These are phyloP conservation scores for Kwoniella sp. DNA, from an alignment of 768 basidiomycete species.

Conservation along the genomic window DNA sequence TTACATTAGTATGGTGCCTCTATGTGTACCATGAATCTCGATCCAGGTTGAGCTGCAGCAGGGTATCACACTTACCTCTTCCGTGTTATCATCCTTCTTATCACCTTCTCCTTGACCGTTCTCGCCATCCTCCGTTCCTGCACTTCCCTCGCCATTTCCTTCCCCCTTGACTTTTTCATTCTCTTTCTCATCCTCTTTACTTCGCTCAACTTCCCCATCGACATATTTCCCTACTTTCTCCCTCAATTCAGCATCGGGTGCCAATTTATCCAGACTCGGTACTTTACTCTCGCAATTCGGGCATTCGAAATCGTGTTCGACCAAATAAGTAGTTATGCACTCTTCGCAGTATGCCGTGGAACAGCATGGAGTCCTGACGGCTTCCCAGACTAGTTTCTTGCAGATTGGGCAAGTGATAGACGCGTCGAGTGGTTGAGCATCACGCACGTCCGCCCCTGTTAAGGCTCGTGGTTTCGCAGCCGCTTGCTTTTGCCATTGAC, in stretches of 20 bases:
- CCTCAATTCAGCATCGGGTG: slow-evolving; percentile 76
- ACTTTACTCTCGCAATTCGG: slow-evolving; percentile 87
- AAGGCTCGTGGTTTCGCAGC: slow-evolving; percentile 68
- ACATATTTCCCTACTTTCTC: slow-evolving; percentile 79
- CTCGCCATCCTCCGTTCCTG: slow-evolving; percentile 17
- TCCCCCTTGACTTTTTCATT: slow-evolving; percentile 19
- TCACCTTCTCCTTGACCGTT: slow-evolving; percentile 58
- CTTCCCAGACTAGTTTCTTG: slow-evolving; percentile 88
- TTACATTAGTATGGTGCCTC: too few relatives aligned
- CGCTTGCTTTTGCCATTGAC: slow-evolving; percentile 87
- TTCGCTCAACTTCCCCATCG: slow-evolving; percentile 60
- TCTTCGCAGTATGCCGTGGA: slow-evolving; percentile 90
- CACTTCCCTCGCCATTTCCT: slow-evolving; percentile 13
- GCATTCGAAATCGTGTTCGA: slow-evolving; percentile 93
- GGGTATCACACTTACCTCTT: slow-evolving; percentile 36
- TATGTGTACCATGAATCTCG: not conserved
- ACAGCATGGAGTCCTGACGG: slow-evolving; percentile 95
- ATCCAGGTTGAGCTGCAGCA: not conserved
- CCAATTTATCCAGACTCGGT: slow-evolving; percentile 81
- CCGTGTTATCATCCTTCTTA: slow-evolving; percentile 59
- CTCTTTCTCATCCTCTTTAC: slow-evolving; percentile 48
- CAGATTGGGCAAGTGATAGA: slow-evolving; percentile 85
- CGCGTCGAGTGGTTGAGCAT: slow-evolving; percentile 72
- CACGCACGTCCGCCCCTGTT: slow-evolving; percentile 85
- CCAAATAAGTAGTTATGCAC: slow-evolving; percentile 89